Evolutionary conservation across 352 stramenopile genomes (phyloP).

Genomic region (Aphanomyces cochlioides): DNA sequence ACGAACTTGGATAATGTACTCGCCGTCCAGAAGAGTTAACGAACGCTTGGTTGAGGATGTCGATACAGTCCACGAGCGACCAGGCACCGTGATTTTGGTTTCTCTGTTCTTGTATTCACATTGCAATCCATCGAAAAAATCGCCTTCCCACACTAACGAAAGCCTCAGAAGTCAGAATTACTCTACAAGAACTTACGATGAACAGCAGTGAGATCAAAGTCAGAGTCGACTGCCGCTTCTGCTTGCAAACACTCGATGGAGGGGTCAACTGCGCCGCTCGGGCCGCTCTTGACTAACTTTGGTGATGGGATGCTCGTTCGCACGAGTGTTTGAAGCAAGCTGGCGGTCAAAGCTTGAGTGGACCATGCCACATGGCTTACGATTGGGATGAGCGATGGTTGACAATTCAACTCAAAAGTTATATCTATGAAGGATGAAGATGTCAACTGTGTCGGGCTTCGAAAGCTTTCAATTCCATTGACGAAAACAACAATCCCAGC

Average conservation of each 20-base stretch:
- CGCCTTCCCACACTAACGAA: slow-evolving; percentile 58
- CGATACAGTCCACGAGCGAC: not conserved
- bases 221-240: slow-evolving; percentile 41
- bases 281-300: slow-evolving; percentile 43
- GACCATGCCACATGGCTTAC: slow-evolving; percentile 19
- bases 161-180: slow-evolving; percentile 28
- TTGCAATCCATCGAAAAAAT: slow-evolving; percentile 65
- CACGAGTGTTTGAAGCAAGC: not conserved
- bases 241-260: slow-evolving; percentile 4
- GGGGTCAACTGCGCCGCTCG: slow-evolving; percentile 6
- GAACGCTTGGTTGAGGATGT: slow-evolving; percentile 20
- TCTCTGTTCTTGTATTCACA: not conserved
- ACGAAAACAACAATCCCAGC: not conserved
- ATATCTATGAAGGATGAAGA: not conserved
- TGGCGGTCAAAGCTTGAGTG: not conserved
- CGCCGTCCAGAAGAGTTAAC: slow-evolving; percentile 41
- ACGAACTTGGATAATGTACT: slow-evolving; percentile 47
- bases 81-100: not conserved
- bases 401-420: not conserved
- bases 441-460: not conserved
- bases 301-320: slow-evolving; percentile 43
- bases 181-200: slow-evolving; percentile 40
- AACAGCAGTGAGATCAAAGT: slow-evolving; percentile 50
- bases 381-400: slow-evolving; percentile 1
- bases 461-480: not conserved